Percentiles rank a stretch among this genome's conserved stretches.
Conservation (phyloP, 2,329 filamentous ascomycete genomes). For the Parafenestella ontariensis region DNA sequence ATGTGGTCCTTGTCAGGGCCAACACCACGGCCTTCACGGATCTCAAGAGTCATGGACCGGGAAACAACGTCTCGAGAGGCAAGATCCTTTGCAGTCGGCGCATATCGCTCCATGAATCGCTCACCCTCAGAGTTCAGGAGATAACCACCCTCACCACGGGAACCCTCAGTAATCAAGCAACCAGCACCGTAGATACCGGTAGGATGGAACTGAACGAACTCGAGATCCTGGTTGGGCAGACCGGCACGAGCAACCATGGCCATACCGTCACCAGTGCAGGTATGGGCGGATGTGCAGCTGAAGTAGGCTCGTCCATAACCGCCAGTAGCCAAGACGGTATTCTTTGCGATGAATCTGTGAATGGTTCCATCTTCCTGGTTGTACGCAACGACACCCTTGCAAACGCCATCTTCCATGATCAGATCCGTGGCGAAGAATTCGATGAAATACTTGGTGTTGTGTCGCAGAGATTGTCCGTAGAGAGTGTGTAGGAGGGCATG, state of each 20-base stretch:
- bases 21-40: conserved; percentile 95
- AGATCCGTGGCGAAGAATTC: conserved; percentile 97
- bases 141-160: conserved; percentile 97
- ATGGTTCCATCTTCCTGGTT: conserved; percentile 99
- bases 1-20: conserved; percentile 98
- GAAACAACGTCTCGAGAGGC: conserved; percentile 96
- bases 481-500: conserved; percentile 98
- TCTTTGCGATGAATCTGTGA: conserved; percentile 94
- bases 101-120: conserved; percentile 99
- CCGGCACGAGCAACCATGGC: conserved; percentile 98
- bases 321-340: conserved; percentile 96
- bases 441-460: conserved; percentile 99
- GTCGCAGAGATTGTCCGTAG: conserved; percentile 93
- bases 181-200: conserved; percentile 99
- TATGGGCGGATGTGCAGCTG: conserved; percentile 97
- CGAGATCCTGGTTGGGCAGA: conserved; percentile 97
- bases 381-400: conserved; percentile 95
- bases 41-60: conserved; percentile 97
- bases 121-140: conserved; percentile 97
- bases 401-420: conserved; percentile 97
- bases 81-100: conserved; percentile 96
- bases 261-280: conserved; percentile 98
- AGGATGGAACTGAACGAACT: conserved; percentile 99
- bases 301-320: conserved; percentile 99
- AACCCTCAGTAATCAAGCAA: conserved; percentile 94